Conservation (phyloP, 2,329 filamentous ascomycete genomes). For the Colletotrichum sublineola region DNA sequence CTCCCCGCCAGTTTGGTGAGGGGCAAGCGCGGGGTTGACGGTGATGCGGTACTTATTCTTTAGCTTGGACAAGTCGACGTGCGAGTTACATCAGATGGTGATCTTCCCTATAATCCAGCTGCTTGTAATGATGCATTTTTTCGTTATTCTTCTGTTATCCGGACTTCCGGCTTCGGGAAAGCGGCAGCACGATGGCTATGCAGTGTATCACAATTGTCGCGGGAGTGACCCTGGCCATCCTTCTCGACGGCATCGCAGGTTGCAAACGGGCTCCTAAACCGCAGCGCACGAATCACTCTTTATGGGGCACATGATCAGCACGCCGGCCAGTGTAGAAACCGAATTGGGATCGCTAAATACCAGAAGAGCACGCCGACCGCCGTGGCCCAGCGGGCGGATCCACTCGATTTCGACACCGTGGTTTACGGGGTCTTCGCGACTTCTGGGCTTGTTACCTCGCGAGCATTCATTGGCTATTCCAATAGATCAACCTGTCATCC, state of each 20-base stretch:
- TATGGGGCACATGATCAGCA: background rate
- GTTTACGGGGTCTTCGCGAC: background rate
- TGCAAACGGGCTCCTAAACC: background rate
- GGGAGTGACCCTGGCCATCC: background rate
- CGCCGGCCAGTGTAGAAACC: background rate
- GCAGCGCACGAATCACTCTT: background rate
- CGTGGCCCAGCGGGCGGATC: background rate
- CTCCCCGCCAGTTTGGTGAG: background rate
- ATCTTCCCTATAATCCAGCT: background rate
- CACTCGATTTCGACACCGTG: background rate
- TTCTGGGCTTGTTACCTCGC: background rate
- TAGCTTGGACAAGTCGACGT: background rate
- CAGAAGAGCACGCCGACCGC: background rate
- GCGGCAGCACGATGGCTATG: background rate
- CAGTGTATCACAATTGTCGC: background rate
- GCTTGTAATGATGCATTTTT: background rate
- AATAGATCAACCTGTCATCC: background rate
- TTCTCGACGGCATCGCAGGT: background rate
- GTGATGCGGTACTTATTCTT: slow-evolving; percentile 17
- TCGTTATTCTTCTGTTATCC: background rate
- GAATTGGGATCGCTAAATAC: no score
- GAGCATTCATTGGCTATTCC: background rate
- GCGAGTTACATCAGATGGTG: slow-evolving; percentile 15
- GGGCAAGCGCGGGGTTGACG: slow-evolving; percentile 29
- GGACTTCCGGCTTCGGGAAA: background rate